Evolutionary conservation across 2,329 filamentous ascomycete genomes (phyloP), one percentile per base, ranked within the genome.

Genomic region (Aspergillus ruber): DNA sequence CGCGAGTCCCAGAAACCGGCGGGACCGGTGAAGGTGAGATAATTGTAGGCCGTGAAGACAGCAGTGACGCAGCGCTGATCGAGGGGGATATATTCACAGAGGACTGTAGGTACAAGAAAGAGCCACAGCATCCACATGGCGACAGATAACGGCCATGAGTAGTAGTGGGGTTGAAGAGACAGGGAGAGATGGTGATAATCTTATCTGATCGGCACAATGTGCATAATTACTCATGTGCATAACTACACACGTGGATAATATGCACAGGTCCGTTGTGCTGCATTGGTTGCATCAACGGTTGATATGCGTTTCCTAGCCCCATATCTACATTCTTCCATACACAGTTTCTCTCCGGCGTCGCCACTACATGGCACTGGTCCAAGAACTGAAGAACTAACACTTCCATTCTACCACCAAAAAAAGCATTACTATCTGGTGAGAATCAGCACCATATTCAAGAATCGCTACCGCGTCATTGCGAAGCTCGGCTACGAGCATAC

Each of bases 51-150:
- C 3, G 61, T 62, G 44, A 56, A 61, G 9, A 67, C 49, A 9
- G 65, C 58, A 0, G 57, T 61, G 27, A 67, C 63, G 44, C 65
- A 68, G n/a, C 53, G 60, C 50, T 64, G 62, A 27, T 64, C 52
- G 23, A 42, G 38, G 1, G 58, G 54, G 3, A 55, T 25, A 18
- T 12, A 8, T 13, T 27, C 15, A 13, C 20, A 4, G 6, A n/a
- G 15, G 21, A 7, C 40, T 8, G 13, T 8, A 13, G 40, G 21
- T 20, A 42, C 13, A 21, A 42, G 21, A 12, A 29, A 42, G 13
- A 42, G 40, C 40, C 40, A 42, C 13, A 42, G 23, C 7, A 27
- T 20, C 17, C 17, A 20, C 40, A 42, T 42, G 36, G 36, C 15
- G 7, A 39, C n/a, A 12, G 18, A 6, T 10, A 15, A 39, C 10